A percentile compares a stretch with the other conserved stretches of the same genome.
phyloP scores from a whole-genome alignment of 805 yeast genomes.

The Candida montana region DNA sequence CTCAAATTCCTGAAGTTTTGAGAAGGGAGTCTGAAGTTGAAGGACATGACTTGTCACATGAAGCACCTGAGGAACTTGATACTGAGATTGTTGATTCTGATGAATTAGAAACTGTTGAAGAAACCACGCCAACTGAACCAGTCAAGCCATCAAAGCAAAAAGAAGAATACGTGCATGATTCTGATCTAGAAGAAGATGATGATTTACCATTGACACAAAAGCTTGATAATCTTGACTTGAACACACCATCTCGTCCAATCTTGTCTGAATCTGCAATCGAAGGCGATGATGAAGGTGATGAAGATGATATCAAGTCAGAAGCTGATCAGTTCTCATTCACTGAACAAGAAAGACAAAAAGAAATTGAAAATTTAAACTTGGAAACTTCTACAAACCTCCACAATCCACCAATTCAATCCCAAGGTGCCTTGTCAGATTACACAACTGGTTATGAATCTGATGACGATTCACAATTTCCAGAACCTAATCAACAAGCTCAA shows the following conservation, averaged over 20 bases:
- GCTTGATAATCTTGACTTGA: conserved; percentile 13
- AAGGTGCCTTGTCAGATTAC: conserved; percentile 25
- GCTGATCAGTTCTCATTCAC: conserved; percentile 20
- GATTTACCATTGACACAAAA: conserved; percentile 15
- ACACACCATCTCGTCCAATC: conserved; percentile 4
- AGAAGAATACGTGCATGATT: too few relatives aligned
- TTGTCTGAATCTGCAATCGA: conserved; percentile 25
- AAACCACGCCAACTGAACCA: neutral
- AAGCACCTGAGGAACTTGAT: neutral
- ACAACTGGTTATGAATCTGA: conserved; percentile 71
- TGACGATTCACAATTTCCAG: conserved; percentile 36
- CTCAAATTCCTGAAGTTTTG: conserved; percentile 19
- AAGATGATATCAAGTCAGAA: conserved; percentile 12
- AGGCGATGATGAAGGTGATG: conserved; percentile 28
- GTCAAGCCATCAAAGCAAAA: too few relatives aligned
- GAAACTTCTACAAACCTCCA: conserved; percentile 2
- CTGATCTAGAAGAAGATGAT: conserved; percentile 7
- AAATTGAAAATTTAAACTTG: conserved; percentile 9
- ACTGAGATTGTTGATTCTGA: conserved; percentile 2
- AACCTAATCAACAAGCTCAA: neutral
- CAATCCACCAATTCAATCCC: neutral
- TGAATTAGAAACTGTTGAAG: conserved; percentile 5
- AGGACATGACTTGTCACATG: conserved; percentile 1
- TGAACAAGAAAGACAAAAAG: conserved; percentile 18
- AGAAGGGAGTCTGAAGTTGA: conserved; percentile 12